A percentile compares a stretch with the other conserved stretches of the same genome.
Conservation (phyloP, 371 early-diverging fungal genomes). For the Saksenaea oblongispora region DNA sequence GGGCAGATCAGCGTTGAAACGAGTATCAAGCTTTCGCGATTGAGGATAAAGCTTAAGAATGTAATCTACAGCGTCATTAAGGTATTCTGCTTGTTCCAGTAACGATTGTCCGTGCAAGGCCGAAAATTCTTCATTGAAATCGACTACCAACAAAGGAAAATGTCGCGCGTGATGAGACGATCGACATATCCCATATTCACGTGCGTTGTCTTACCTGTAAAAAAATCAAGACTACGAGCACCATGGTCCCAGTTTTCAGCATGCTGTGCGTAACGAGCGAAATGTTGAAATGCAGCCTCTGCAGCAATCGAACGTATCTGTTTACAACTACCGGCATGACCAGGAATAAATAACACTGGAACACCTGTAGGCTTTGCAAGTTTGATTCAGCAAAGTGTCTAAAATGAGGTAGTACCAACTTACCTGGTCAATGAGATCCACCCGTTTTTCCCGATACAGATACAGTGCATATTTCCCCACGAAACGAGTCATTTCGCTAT, state of each 20-base stretch:
- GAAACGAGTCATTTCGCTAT: slow-evolving; percentile 65
- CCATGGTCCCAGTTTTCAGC: slow-evolving; percentile 31
- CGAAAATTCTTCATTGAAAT: slow-evolving; percentile 90
- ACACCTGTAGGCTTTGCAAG: slow-evolving; percentile 58
- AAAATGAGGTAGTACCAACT: slow-evolving; percentile 3
- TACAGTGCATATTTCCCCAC: slow-evolving; percentile 80
- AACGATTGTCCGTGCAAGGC: slow-evolving; percentile 84
- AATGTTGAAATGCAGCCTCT: slow-evolving; percentile 62
- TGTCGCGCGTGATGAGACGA: not conserved
- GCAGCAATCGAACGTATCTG: slow-evolving; percentile 88
- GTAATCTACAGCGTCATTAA: slow-evolving; percentile 85
- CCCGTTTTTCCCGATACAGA: slow-evolving; percentile 77
- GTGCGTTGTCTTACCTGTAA: slow-evolving; percentile 59
- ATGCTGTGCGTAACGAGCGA: slow-evolving; percentile 43
- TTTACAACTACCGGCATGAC: slow-evolving; percentile 92
- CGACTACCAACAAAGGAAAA: slow-evolving; percentile 53
- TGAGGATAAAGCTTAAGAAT: slow-evolving; percentile 75
- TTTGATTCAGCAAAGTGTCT: not conserved
- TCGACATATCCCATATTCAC: not conserved
- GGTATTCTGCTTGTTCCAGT: slow-evolving; percentile 81
- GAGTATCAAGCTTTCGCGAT: slow-evolving; percentile 28
- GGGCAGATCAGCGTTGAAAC: slow-evolving; percentile 32
- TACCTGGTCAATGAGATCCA: slow-evolving; percentile 50
- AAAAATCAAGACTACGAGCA: slow-evolving; percentile 75
- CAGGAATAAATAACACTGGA: slow-evolving; percentile 93